These are phyloP conservation scores for Phytopythium chamaehyphon DNA, from an alignment of 352 stramenopile species.

Conservation along the genomic window DNA sequence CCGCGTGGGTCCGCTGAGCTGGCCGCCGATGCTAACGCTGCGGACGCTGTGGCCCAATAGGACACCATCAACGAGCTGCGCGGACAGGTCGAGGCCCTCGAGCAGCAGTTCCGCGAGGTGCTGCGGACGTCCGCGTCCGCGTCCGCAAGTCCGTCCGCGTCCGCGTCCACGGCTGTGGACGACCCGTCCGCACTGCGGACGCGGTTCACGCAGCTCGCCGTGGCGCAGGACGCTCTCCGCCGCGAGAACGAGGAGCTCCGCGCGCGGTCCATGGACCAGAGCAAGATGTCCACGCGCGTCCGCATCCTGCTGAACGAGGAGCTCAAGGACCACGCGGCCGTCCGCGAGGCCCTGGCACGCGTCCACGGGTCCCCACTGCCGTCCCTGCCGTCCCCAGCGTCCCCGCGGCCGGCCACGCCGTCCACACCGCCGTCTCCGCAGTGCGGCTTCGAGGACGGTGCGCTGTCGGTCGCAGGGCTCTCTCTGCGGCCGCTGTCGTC, in stretches of 20 bases:
- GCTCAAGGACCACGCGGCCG: conserved; percentile 30
- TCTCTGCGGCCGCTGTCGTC: conserved; percentile 28
- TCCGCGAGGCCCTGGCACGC: neutral
- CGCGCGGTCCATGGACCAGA: conserved; percentile 45
- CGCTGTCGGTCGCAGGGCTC: conserved; percentile 5
- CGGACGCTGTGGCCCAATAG: conserved; percentile 7
- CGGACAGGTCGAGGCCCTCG: conserved; percentile 37
- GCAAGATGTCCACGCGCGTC: conserved; percentile 45
- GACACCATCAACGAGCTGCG: conserved; percentile 60
- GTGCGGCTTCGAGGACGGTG: neutral
- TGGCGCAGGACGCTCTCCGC: conserved; percentile 49
- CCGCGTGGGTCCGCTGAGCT: too few species aligned
- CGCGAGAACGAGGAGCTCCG: conserved; percentile 58
- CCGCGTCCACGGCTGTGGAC: neutral
- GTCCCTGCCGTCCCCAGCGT: neutral
- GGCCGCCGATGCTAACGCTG: neutral
- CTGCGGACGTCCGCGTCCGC: conserved; percentile 2
- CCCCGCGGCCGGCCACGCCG: neutral
- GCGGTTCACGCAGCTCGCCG: conserved; percentile 42
- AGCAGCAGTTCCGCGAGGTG: conserved; percentile 39
- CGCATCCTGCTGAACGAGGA: conserved; percentile 58
- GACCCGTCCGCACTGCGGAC: conserved; percentile 21
- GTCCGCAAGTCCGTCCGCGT: conserved; percentile 4
- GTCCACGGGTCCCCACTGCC: neutral
- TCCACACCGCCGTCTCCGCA: neutral